Percentiles rank a stretch among this genome's conserved stretches.
Evolutionary conservation across 1,284 basidiomycete species (phyloP).

Genomic region (Tetrapyrgos nigripes): DNA sequence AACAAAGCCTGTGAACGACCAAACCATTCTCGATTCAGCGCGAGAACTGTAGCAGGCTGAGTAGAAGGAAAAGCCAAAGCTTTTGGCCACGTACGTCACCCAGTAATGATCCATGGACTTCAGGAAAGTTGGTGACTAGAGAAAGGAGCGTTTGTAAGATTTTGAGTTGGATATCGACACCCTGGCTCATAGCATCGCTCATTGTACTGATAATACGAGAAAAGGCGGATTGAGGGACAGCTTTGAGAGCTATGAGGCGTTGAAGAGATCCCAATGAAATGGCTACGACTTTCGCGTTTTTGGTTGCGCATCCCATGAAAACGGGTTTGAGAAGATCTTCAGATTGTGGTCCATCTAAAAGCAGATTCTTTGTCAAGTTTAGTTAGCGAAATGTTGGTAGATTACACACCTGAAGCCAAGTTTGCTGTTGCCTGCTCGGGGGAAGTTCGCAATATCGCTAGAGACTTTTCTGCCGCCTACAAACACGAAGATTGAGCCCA

Average conservation of each 20-base stretch:
- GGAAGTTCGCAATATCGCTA: slow-evolving; percentile 78
- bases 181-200: slow-evolving; percentile 87
- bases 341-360: slow-evolving; percentile 78
- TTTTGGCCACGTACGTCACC: slow-evolving; percentile 69
- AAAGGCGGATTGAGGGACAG: slow-evolving; percentile 82
- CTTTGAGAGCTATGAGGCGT: slow-evolving; percentile 86
- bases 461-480: slow-evolving; percentile 85
- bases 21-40: not conserved
- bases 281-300: slow-evolving; percentile 92
- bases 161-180: slow-evolving; percentile 93
- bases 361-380: not conserved
- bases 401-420: slow-evolving; percentile 63
- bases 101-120: slow-evolving; percentile 80
- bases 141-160: slow-evolving; percentile 91
- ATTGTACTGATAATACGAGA: slow-evolving; percentile 84
- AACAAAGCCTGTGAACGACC: slow-evolving; percentile 71
- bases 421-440: slow-evolving; percentile 72
- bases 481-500: not conserved
- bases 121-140: slow-evolving; percentile 86
- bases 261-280: slow-evolving; percentile 93
- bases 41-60: slow-evolving; percentile 10
- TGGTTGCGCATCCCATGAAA: slow-evolving; percentile 93
- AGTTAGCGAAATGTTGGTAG: slow-evolving; percentile 17
- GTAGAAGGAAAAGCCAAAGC: not conserved
- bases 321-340: slow-evolving; percentile 88